phyloP scores from a whole-genome alignment of 768 basidiomycete genomes.

The Lactifluus pinguis region DNA sequence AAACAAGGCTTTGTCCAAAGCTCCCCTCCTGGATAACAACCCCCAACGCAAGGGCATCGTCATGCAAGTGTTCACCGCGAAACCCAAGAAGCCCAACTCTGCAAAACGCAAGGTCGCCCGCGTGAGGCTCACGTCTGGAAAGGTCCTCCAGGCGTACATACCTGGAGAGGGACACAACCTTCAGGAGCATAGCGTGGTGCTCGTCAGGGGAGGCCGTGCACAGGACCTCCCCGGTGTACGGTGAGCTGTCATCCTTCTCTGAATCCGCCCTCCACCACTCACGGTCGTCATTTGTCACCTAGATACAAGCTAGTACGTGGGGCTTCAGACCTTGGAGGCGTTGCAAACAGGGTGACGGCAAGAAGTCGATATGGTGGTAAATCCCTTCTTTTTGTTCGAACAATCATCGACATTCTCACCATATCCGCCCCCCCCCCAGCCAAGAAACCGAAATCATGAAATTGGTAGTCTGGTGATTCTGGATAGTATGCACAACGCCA shows the following conservation, averaged over 20 bases:
- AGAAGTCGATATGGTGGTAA: conserved; percentile 91
- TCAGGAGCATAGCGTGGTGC: conserved; percentile 94
- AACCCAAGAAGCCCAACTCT: conserved; percentile 97
- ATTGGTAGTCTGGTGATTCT: background rate
- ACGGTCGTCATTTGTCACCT: background rate
- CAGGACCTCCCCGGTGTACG: conserved; percentile 98
- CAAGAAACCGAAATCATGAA: conserved; percentile 12
- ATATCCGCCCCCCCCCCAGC: background rate
- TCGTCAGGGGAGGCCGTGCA: conserved; percentile 90
- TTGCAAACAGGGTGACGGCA: conserved; percentile 69
- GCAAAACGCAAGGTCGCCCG: conserved; percentile 95
- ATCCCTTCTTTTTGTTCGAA: background rate
- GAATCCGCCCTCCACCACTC: background rate
- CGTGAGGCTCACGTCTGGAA: conserved; percentile 85
- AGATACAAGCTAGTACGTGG: conserved; percentile 97
- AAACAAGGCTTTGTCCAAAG: conserved; percentile 43
- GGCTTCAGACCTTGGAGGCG: conserved; percentile 83
- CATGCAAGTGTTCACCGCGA: conserved; percentile 66
- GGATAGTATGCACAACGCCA: background rate
- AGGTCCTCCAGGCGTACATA: conserved; percentile 87
- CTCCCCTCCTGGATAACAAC: conserved; percentile 71
- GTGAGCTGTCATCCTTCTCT: conserved; percentile 35
- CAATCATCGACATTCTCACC: background rate
- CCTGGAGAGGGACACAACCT: conserved; percentile 96
- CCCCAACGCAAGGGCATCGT: conserved; percentile 93